These are phyloP conservation scores for Amesomyces nigricolor DNA, from an alignment of 2,329 filamentous ascomycete genomes.

Conservation along the genomic window DNA sequence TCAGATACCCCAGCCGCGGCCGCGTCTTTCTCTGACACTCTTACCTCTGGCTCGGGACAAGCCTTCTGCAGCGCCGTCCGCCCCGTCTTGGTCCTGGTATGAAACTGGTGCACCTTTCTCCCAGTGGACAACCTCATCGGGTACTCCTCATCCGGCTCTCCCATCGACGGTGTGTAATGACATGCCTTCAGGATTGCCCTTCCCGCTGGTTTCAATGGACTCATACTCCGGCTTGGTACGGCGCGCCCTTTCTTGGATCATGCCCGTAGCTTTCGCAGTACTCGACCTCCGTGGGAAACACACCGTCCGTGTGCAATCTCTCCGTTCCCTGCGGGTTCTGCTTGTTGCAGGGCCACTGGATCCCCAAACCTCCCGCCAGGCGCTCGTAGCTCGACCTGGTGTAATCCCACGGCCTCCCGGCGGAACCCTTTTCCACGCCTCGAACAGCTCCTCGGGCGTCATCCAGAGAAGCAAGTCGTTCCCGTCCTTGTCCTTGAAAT, in stretches of 20 bases:
- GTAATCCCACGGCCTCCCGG: conserved; percentile 34
- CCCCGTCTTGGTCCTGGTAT: conserved; percentile 36
- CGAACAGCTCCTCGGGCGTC: conserved; percentile 31
- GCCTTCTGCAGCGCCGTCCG: conserved; percentile 30
- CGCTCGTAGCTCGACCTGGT: conserved; percentile 32
- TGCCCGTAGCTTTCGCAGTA: conserved; percentile 35
- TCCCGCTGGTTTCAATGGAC: conserved; percentile 30
- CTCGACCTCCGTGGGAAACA: conserved; percentile 34
- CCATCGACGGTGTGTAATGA: conserved; percentile 29
- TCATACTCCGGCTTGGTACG: conserved; percentile 30
- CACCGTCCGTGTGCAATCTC: conserved; percentile 30
- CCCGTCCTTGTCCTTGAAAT: conserved; percentile 32
- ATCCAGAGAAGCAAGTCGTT: conserved; percentile 29
- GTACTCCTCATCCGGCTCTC: conserved; percentile 30
- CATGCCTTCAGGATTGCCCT: conserved; percentile 33
- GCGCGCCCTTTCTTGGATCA: conserved; percentile 34
- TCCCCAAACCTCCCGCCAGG: conserved; percentile 32
- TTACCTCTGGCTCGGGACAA: conserved; percentile 29
- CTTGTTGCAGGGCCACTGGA: conserved; percentile 36
- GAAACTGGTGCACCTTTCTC: conserved; percentile 33
- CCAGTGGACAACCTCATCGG: conserved; percentile 33
- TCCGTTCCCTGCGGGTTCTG: conserved; percentile 32
- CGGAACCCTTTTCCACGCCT: conserved; percentile 34
- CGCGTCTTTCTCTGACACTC: conserved; percentile 31
- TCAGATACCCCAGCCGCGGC: conserved; percentile 23